Evolutionary conservation across 2,329 filamentous ascomycete genomes (phyloP).

Genomic region (Sclerotinia trifoliorum): DNA sequence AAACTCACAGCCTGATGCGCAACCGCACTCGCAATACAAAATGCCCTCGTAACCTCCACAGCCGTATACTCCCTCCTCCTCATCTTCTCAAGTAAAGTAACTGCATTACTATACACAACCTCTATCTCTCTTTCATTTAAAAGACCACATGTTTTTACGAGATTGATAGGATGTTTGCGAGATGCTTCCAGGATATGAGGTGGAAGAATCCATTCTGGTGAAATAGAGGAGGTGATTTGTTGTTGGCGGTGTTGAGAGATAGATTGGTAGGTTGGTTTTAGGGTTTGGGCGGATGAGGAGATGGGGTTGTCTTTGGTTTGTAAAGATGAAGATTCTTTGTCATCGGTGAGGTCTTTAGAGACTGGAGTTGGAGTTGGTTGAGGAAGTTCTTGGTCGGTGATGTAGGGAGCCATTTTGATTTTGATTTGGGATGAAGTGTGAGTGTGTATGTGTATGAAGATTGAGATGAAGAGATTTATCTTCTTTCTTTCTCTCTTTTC

Average conservation of each 20-base stretch:
- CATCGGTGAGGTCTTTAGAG: no score
- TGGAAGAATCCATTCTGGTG: conserved; percentile 3
- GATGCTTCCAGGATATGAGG: background rate
- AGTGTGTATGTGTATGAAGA: background rate
- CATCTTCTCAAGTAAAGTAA: conserved; percentile 39
- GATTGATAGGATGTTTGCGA: background rate
- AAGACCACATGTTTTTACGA: background rate
- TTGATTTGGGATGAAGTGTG: background rate
- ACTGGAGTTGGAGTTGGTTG: background rate
- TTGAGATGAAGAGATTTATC: background rate
- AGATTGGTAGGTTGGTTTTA: background rate
- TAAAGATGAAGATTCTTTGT: no score
- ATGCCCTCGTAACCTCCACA: conserved; percentile 47
- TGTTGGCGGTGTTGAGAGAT: background rate
- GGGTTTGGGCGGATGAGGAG: no score
- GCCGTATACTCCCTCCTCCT: conserved; percentile 46
- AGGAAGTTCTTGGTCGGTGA: background rate
- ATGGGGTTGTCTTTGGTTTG: background rate
- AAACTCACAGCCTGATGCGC: conserved; percentile 52
- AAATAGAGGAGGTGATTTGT: background rate
- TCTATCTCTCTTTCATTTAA: background rate
- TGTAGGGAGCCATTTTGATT: background rate
- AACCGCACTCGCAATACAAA: conserved; percentile 54
- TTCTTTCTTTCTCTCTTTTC: background rate
- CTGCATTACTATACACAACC: conserved; percentile 36